Base-by-base conservation (phyloP, 2,329 filamentous ascomycete species). In the Ophiostoma ips region DNA sequence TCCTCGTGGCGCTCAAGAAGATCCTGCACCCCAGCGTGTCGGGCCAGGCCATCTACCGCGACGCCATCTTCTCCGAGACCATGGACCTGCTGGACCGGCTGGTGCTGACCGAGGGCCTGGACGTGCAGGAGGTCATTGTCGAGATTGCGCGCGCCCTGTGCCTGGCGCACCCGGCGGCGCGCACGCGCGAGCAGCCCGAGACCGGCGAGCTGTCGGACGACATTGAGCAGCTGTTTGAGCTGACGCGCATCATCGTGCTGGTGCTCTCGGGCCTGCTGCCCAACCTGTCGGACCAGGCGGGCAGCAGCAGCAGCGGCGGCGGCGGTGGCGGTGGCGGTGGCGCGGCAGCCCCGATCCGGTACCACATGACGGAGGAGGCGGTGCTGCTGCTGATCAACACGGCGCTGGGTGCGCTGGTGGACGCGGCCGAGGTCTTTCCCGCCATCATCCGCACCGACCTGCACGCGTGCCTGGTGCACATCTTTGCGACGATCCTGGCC, bases 151-250 rank as follows among this genome's bases (percentile, higher is more conserved):
- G 89, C 50, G 89, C 87, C 46, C 71, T 98, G 15, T 95, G 90
- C 58, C 75, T 96, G 16, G 83, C 87, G 2, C 92, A 98, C 64
- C 90, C 90, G 2, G 94, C 89, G 2, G 90, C 92, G 3, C 79
- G 86, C 55, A 79, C 78, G 57, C 72, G 77, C 46, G 72, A 79
- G 55, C 73, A 77, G 55, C 69, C 74, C 30, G 79, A 83, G 36
- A 84, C 88, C 48, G 81, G 82, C 15, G 84, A 92, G 62, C 70
- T 98, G 11, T 94, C 87, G 0, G 92, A 98, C 60, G 92, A 98
- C 61, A 95, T 98, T 55, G 92, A 98, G 61, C 92, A 98, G 66
- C 75, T 98, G 0, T 98, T 98, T 60, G 92, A 98, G 66, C 73
- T 98, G 44, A 98, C 92, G 0, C 79, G 92, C 55, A 95, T 95